Evolutionary conservation across 1,284 basidiomycete species (phyloP).

Genomic region (Ustilago trichophora): DNA sequence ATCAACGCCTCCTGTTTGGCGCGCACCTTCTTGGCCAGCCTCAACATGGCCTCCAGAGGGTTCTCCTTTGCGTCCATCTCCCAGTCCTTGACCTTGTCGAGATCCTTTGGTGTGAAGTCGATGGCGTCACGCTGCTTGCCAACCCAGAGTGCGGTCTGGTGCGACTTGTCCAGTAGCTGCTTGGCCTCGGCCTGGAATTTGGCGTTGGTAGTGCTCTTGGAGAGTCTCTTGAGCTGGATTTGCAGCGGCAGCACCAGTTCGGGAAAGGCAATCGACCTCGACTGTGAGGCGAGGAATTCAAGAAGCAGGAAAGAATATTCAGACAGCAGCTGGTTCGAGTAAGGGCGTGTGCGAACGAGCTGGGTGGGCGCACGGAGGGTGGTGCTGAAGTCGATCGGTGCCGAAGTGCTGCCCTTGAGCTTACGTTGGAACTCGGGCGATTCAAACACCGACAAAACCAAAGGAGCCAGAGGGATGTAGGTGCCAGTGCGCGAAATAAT

Average conservation of each 20-base stretch:
- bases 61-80: constrained; percentile 48
- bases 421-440: constrained; percentile 79
- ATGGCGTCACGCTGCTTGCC: constrained; percentile 49
- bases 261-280: constrained; percentile 78
- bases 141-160: constrained; percentile 55
- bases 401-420: constrained; percentile 85
- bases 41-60: constrained; percentile 57
- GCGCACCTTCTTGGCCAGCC: constrained; percentile 62
- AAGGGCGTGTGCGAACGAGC: constrained; percentile 87
- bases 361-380: constrained; percentile 86
- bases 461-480: constrained; percentile 88
- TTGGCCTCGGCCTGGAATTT: constrained; percentile 52
- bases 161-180: constrained; percentile 58
- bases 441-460: constrained; percentile 84
- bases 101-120: constrained; percentile 62
- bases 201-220: constrained; percentile 53
- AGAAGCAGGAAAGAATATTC: constrained; percentile 81
- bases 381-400: constrained; percentile 87
- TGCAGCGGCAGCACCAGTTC: constrained; percentile 87
- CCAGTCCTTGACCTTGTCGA: constrained; percentile 47
- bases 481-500: constrained; percentile 80
- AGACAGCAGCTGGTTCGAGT: constrained; percentile 83
- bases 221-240: constrained; percentile 67
- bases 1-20: constrained; percentile 59
- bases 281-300: constrained; percentile 75